Base-by-base conservation (phyloP, 164 flowering plant genomes). In the Chloranthus sessilifolius region DNA sequence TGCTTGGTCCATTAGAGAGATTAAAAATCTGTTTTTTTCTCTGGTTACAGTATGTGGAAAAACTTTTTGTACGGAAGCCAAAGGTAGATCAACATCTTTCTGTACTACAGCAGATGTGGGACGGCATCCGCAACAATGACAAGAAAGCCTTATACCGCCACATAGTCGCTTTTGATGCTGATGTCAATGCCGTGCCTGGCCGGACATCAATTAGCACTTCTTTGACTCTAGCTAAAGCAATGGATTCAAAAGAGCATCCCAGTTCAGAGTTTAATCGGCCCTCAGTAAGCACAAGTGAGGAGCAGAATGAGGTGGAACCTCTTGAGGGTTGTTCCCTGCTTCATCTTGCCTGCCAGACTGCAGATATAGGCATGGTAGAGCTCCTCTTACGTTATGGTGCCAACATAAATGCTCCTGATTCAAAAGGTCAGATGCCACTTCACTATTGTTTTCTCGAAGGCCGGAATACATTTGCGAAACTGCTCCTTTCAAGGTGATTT, bases 101-200 rank as follows among this genome's bases (percentile, higher is more conserved):
- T 53, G 68, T 76, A 35, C 75, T 75, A n/a, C 74, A 83, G 52
- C 85, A 73, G 62, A 50, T 84, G 56, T 81, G 91, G 91, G 83
- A 81, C 52, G 60, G 79, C 63, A 83, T 90, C 27, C 72, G 73
- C 33, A 56, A 59, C 24, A 84, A 84, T 66, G 86, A 90, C 70
- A 81, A 69, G 60, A 84, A 87, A 69, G 69, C 81, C 17, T 83
- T 78, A 5, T 90, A 90, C 64, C 86, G 79, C 29, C 70, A 70
- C 29, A 76, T 88, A 55, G 71, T 87, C 29, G 66, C 56, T 60
- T 79, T 74, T 43, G 81, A 67, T 48, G 83, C 69, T 51, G 84
- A 79, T 75, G 68, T 87, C 33, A 84, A 87, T 73, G 74, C 70
- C 35, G 56, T 77, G 33, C 59, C 53, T 50, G 76, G 78, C 40